Evolutionary conservation across 2,329 filamentous ascomycete species (phyloP).

Genomic region (Monosporascus sp.): DNA sequence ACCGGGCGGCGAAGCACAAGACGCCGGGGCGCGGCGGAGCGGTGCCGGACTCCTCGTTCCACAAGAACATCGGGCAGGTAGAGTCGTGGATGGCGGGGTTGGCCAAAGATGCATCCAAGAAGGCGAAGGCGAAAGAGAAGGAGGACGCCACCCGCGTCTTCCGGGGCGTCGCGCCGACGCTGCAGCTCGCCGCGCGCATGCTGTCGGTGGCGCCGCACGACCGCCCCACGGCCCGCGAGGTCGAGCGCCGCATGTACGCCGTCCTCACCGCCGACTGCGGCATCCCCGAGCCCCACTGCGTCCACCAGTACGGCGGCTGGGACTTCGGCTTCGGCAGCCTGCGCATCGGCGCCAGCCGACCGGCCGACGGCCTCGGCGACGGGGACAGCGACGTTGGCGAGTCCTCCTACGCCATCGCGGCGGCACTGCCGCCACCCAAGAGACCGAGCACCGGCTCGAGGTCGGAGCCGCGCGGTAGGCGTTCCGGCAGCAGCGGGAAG

Average conservation of each 20-base stretch:
- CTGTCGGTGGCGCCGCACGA: constrained; percentile 45
- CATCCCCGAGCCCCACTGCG: constrained; percentile 48
- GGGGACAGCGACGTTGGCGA: too few species aligned
- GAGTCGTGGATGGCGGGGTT: constrained; percentile 62
- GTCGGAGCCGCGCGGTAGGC: not conserved
- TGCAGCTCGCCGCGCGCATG: constrained; percentile 51
- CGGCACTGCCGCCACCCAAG: not conserved
- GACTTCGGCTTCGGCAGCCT: constrained; percentile 27
- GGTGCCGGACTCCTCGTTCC: constrained; percentile 65
- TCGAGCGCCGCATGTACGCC: constrained; percentile 47
- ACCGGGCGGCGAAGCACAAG: constrained; percentile 62
- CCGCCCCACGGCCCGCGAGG: constrained; percentile 47
- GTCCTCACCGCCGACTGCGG: constrained; percentile 45
- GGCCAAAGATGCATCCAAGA: constrained; percentile 52
- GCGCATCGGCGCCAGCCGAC: constrained; percentile 24
- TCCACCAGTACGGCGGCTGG: constrained; percentile 40
- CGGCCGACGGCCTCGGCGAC: not conserved
- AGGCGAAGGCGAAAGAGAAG: constrained; percentile 12
- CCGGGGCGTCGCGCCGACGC: constrained; percentile 45
- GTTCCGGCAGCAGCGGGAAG: not conserved
- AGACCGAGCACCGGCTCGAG: not conserved
- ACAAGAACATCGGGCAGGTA: constrained; percentile 64
- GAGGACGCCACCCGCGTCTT: constrained; percentile 39
- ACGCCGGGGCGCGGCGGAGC: constrained; percentile 52
- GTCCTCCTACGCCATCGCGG: too few species aligned